A percentile compares a stretch with the other conserved stretches of the same genome.
Conservation (phyloP, 495 filamentous ascomycete species). For the Chaetomidium leptoderma region DNA sequence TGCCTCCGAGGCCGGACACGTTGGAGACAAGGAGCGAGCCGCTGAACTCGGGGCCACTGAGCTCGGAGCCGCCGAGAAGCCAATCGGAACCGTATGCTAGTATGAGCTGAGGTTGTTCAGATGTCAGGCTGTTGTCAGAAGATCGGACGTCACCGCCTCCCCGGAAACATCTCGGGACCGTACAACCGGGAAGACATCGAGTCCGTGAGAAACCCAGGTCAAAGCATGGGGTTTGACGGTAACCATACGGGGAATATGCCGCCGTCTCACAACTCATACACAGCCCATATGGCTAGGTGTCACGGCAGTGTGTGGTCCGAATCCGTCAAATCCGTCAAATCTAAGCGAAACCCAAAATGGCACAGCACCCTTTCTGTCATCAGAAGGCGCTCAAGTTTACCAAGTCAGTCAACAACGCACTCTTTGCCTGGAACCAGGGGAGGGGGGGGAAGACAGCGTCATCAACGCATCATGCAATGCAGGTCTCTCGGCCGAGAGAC, state of each 20-base stretch:
- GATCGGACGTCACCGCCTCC: background rate
- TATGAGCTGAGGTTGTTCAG: background rate
- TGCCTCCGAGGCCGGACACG: background rate
- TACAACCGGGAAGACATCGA: background rate
- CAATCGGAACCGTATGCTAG: background rate
- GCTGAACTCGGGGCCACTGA: too few relatives aligned
- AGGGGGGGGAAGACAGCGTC: background rate
- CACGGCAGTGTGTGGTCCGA: background rate
- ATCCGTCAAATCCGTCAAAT: background rate
- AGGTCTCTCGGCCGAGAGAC: constrained; percentile 2
- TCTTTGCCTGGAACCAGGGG: background rate
- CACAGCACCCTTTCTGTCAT: background rate
- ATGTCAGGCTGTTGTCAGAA: background rate
- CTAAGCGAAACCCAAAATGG: background rate
- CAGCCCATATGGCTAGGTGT: background rate
- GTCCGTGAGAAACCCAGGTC: background rate
- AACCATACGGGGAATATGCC: constrained; percentile 4
- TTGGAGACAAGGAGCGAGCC: background rate
- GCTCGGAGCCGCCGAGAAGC: background rate
- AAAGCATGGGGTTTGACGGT: background rate
- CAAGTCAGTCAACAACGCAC: background rate
- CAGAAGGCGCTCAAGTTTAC: background rate
- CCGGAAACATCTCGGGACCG: background rate
- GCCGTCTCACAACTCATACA: background rate
- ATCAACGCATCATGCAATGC: background rate